A percentile compares a stretch with the other conserved stretches of the same genome.
phyloP scores from a whole-genome alignment of 2,329 filamentous ascomycete species.

The Venturia oleaginea region DNA sequence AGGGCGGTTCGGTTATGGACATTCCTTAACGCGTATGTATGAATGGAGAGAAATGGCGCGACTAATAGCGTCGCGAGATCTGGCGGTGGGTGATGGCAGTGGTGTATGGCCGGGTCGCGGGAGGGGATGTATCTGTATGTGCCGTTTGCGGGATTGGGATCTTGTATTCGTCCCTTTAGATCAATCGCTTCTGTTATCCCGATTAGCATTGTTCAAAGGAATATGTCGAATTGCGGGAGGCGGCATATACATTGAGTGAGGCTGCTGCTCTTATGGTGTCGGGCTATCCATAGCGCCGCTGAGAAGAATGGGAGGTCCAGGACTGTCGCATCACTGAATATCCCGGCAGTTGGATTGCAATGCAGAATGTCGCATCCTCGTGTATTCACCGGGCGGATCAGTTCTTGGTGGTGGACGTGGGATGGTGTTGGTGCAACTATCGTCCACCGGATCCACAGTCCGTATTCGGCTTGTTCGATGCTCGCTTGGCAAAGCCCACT shows the following conservation, averaged over 20 bases:
- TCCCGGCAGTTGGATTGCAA: not conserved
- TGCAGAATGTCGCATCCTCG: not conserved
- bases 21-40: not conserved
- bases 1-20: not conserved
- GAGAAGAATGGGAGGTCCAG: not conserved
- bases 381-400: not conserved
- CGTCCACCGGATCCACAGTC: no score
- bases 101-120: not conserved
- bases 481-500: no score
- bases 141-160: not conserved
- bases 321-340: conserved; percentile 5
- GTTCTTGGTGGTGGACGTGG: not conserved
- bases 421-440: not conserved
- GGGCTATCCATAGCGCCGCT: conserved; percentile 4
- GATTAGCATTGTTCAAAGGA: not conserved
- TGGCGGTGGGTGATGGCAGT: not conserved
- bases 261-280: not conserved
- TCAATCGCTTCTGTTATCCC: not conserved
- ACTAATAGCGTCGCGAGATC: not conserved
- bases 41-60: not conserved
- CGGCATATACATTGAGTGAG: not conserved
- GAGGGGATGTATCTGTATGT: not conserved
- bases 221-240: not conserved
- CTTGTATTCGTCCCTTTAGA: not conserved
- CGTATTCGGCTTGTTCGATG: no score